Base-by-base conservation (phyloP, 495 filamentous ascomycete genomes). In the Penicillium fimorum region DNA sequence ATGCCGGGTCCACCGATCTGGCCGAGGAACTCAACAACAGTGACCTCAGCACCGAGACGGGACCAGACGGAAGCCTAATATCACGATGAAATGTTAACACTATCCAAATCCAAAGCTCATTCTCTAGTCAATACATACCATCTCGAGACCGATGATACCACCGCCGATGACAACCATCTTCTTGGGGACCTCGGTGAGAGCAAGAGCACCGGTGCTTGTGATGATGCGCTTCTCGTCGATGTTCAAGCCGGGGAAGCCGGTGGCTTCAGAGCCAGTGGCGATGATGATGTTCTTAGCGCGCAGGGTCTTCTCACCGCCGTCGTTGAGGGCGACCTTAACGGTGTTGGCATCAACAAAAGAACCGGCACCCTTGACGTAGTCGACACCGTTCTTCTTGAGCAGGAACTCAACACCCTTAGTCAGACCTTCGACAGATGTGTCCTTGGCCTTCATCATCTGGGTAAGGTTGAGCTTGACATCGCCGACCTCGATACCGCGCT, bases 391-490 rank as follows among this genome's bases (percentile, higher is more conserved):
- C 84, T 97, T 98, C 87, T 96, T 97, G 75, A 98, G 86, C 53
- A 98, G 77, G 75, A 90, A 98, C 76, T 97, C 94, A 64, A 98
- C 87, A 74, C 94, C 94, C 81, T 97, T 97, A 59, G 94, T 98
- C 62, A 98, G 75, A 44, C 92, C 85, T 32, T 80, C 78, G 58
- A 98, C 94, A 47, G 95, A 95, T 33, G 83, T 84, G 42, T 97
- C 91, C 79, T 98, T 98, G 41, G 94, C 93, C 79, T 96, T 92
- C 91, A 98, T 95, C 87, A 98, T 90, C 70, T 94, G 87, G 64
- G 77, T 73, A 30, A 98, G 80, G 82, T 98, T 96, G 71, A 98
- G 88, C 74, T 94, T 94, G 66, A 97, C 93, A 78, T 95, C 90
- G 64, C 89, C 89, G 63, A 98, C 94, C 60, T 91, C 89, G 74